Percentiles rank a stretch among this genome's conserved stretches.
phyloP scores from a whole-genome alignment of 2,329 filamentous ascomycete species.

The Pyricularia grisea region DNA sequence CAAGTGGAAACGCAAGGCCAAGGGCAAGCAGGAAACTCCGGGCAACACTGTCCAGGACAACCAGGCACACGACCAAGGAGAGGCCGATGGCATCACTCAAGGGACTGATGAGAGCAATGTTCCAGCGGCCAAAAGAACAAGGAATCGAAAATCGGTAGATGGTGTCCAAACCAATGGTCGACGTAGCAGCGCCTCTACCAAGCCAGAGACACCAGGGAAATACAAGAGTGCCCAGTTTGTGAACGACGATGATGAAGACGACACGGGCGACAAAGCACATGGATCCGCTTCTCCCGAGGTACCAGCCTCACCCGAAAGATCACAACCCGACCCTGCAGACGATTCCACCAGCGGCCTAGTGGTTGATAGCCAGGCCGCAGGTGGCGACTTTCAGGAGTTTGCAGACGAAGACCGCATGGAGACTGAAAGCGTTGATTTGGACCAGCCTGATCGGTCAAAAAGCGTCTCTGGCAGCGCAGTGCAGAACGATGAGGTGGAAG shows the following conservation, averaged over 20 bases:
- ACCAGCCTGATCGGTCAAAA: neutral
- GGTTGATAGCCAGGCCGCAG: neutral
- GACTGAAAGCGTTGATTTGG: slow-evolving; percentile 5
- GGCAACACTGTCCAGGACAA: slow-evolving; percentile 11
- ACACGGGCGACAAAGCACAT: neutral
- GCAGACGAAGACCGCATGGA: slow-evolving; percentile 13
- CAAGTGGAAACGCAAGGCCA: slow-evolving; percentile 20
- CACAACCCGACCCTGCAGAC: neutral
- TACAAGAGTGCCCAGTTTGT: slow-evolving; percentile 5
- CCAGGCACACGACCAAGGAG: slow-evolving; percentile 8
- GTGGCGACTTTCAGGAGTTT: slow-evolving; percentile 10
- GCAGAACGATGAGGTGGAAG: neutral
- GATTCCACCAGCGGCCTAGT: neutral
- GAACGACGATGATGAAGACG: neutral
- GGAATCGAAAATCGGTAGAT: neutral
- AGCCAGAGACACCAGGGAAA: neutral
- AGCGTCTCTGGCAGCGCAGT: neutral
- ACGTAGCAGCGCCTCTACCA: neutral
- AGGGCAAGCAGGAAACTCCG: slow-evolving; percentile 11
- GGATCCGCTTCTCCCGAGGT: neutral
- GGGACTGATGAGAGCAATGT: neutral
- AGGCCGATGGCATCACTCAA: slow-evolving; percentile 2
- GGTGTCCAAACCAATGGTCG: neutral
- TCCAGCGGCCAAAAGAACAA: neutral
- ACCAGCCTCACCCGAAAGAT: neutral